Percentiles rank a stretch among this genome's conserved stretches.
Conservation (phyloP, 1,284 basidiomycete genomes). For the Hymenochaete sp. region DNA sequence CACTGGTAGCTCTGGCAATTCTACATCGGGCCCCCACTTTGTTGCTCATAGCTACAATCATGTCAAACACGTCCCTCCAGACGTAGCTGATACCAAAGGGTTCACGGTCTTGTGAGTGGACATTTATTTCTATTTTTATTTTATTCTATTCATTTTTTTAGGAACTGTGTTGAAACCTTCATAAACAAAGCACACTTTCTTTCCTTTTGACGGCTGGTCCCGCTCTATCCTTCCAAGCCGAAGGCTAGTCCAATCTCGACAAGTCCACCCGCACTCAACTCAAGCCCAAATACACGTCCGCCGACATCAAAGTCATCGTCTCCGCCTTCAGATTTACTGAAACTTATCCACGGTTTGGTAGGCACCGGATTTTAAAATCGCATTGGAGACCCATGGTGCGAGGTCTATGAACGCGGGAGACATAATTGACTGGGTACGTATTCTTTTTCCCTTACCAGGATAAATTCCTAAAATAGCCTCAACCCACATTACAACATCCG, state of each 20-base stretch:
- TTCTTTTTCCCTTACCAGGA: not conserved
- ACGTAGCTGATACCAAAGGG: conserved; percentile 1
- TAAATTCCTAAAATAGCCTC: not conserved
- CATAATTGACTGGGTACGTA: conserved; percentile 21
- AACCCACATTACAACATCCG: conserved; percentile 9
- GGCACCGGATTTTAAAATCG: conserved; percentile 15
- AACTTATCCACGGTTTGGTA: conserved; percentile 15
- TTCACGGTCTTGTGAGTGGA: conserved; percentile 9
- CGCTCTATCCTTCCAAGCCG: conserved; percentile 19
- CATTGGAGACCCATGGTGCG: no score
- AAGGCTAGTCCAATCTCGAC: conserved; percentile 18
- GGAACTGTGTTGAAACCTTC: no score
- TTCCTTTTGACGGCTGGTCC: conserved; percentile 21
- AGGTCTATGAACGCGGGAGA: conserved; percentile 19
- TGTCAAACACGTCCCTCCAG: not conserved
- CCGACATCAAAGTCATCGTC: conserved; percentile 22
- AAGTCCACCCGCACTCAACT: conserved; percentile 14
- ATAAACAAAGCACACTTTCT: conserved; percentile 17
- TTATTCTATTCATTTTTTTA: no score
- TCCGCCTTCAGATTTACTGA: conserved; percentile 21
- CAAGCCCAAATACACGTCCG: conserved; percentile 20
- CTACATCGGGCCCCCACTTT: conserved; percentile 2
- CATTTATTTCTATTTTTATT: not conserved
- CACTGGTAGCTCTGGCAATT: no score
- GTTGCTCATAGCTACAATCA: conserved; percentile 7